Conservation (phyloP, 2,329 filamentous ascomycete genomes). For the Epichloe festucae region DNA sequence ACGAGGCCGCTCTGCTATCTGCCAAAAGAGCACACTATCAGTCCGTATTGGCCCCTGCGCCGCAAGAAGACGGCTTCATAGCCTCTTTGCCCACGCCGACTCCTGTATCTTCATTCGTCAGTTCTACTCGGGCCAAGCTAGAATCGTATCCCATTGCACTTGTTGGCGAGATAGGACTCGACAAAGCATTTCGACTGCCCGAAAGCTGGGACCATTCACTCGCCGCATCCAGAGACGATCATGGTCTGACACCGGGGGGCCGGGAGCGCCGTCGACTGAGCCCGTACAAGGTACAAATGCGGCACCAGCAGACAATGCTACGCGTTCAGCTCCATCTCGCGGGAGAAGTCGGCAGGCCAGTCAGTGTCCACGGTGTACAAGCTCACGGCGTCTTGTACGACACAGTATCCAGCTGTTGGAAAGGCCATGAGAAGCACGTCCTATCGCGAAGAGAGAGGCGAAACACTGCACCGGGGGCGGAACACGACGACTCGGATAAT, state of each 20-base stretch:
- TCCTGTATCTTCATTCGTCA: slow-evolving; percentile 45
- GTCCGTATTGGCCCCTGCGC: slow-evolving; percentile 47
- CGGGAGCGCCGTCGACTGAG: slow-evolving; percentile 57
- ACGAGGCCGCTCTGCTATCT: slow-evolving; percentile 10
- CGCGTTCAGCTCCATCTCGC: slow-evolving; percentile 58
- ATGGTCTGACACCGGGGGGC: slow-evolving; percentile 51
- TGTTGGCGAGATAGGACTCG: slow-evolving; percentile 66
- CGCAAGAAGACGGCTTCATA: slow-evolving; percentile 29
- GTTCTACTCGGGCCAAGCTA: slow-evolving; percentile 42
- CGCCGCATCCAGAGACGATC: slow-evolving; percentile 14
- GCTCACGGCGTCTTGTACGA: slow-evolving; percentile 61
- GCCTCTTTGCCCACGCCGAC: slow-evolving; percentile 44
- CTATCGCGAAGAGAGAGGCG: slow-evolving; percentile 46
- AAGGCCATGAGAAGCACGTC: slow-evolving; percentile 52
- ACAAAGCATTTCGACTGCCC: slow-evolving; percentile 65
- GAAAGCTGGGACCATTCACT: slow-evolving; percentile 34
- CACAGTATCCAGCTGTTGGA: slow-evolving; percentile 52
- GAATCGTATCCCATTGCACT: slow-evolving; percentile 48
- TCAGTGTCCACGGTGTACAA: slow-evolving; percentile 63
- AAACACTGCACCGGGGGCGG: slow-evolving; percentile 32
- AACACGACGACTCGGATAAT: slow-evolving; percentile 25
- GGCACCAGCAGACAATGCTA: slow-evolving; percentile 56
- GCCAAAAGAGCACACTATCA: slow-evolving; percentile 49
- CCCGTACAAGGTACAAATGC: slow-evolving; percentile 51
- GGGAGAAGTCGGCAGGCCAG: slow-evolving; percentile 49